phyloP scores from a whole-genome alignment of 495 filamentous ascomycete genomes.

The Paragyromitra xinjiangensis region DNA sequence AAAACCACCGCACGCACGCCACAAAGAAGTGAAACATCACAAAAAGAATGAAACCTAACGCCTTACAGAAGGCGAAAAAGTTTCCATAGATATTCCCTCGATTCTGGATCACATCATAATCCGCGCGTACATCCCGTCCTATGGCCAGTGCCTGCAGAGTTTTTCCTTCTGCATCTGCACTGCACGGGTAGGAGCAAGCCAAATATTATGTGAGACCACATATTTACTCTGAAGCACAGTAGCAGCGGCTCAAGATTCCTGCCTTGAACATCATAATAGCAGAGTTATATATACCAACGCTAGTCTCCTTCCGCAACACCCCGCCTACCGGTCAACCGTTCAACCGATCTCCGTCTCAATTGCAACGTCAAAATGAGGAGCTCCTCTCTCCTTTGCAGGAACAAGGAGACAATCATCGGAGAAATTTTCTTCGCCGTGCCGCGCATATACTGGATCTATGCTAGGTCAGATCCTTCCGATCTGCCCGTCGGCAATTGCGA shows the following conservation, averaged over 20 bases:
- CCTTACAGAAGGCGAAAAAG: slow-evolving; percentile 25
- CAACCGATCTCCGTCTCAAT: slow-evolving; percentile 40
- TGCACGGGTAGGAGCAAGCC: slow-evolving; percentile 14
- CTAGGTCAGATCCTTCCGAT: slow-evolving; percentile 39
- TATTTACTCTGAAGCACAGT: neutral
- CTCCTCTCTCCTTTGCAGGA: slow-evolving; percentile 30
- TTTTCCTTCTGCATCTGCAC: slow-evolving; percentile 24
- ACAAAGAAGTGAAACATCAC: slow-evolving; percentile 3
- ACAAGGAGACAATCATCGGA: slow-evolving; percentile 36
- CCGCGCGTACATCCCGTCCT: slow-evolving; percentile 8
- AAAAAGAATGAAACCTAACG: slow-evolving; percentile 4
- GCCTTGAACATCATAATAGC: slow-evolving; percentile 30
- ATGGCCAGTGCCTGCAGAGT: slow-evolving; percentile 27
- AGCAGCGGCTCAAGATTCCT: slow-evolving; percentile 40
- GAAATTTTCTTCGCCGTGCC: slow-evolving; percentile 30
- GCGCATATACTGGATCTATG: slow-evolving; percentile 28
- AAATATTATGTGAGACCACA: slow-evolving; percentile 17
- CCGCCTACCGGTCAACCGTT: slow-evolving; percentile 14
- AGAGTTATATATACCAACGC: slow-evolving; percentile 38
- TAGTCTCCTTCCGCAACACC: slow-evolving; percentile 24
- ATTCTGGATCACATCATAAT: slow-evolving; percentile 19
- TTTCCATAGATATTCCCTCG: slow-evolving; percentile 8
- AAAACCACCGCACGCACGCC: neutral
- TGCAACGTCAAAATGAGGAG: slow-evolving; percentile 29
- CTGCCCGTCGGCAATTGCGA: slow-evolving; percentile 31